Evolutionary conservation across 2,329 filamentous ascomycete species (phyloP).

Genomic region (Trichophyton equinum): DNA sequence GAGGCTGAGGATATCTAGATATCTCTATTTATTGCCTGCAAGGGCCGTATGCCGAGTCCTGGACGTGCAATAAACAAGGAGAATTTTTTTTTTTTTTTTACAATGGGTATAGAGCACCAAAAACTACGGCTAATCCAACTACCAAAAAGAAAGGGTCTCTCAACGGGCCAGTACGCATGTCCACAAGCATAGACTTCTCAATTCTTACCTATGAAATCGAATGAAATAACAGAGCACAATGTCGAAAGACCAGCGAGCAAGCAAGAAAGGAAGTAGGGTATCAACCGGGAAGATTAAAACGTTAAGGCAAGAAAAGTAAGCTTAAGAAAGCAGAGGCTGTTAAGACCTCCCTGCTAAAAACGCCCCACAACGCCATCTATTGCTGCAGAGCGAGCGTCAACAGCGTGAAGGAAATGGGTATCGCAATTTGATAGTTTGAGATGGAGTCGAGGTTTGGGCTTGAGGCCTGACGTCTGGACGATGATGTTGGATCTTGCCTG

Average conservation of each 20-base stretch:
- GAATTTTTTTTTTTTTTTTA: background rate
- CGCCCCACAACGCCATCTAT: constrained; percentile 1
- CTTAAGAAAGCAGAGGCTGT: background rate
- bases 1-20: background rate
- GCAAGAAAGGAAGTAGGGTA: background rate
- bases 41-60: too few relatives aligned
- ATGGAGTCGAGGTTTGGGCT: background rate
- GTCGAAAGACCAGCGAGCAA: background rate
- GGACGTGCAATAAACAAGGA: background rate
- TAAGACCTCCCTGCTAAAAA: background rate
- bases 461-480: background rate
- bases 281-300: background rate
- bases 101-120: background rate
- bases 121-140: background rate
- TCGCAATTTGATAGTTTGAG: background rate
- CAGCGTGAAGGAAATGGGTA: background rate
- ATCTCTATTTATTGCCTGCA: background rate
- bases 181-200: too few relatives aligned
- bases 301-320: background rate
- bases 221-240: background rate
- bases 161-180: background rate
- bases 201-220: background rate
- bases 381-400: background rate
- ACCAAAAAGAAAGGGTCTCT: background rate
- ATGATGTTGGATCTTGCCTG: constrained; percentile 1